These are phyloP conservation scores for Pyrenophora graminea DNA, from an alignment of 2,329 filamentous ascomycete genomes.

Conservation along the genomic window DNA sequence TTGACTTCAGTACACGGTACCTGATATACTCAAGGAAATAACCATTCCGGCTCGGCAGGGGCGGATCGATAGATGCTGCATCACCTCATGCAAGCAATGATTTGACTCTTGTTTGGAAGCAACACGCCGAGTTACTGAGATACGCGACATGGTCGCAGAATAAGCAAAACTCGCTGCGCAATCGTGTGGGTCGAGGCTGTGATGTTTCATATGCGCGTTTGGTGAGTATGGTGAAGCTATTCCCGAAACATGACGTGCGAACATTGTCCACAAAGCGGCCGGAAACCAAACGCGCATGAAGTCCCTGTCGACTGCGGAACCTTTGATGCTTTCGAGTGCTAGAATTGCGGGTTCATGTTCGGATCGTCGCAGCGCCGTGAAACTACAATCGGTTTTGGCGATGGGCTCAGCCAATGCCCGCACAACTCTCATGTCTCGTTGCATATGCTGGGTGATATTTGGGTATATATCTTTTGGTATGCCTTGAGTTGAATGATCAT, in stretches of 20 bases:
- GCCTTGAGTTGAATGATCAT: constrained; percentile 8
- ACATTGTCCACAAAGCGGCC: constrained; percentile 12
- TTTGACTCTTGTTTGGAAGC: background rate
- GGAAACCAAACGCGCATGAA: constrained; percentile 18
- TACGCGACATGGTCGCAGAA: background rate
- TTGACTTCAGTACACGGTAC: too few relatives aligned
- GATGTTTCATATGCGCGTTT: constrained; percentile 36
- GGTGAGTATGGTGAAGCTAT: constrained; percentile 29
- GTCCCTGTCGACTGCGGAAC: constrained; percentile 17
- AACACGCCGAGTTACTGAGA: background rate
- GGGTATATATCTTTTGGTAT: constrained; percentile 1
- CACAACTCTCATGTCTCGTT: constrained; percentile 11
- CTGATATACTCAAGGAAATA: too few relatives aligned
- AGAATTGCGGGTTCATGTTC: constrained; percentile 1
- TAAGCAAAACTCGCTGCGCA: background rate
- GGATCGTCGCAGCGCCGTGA: constrained; percentile 24
- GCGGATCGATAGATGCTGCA: background rate
- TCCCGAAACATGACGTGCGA: constrained; percentile 26
- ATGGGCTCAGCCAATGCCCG: constrained; percentile 28
- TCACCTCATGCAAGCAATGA: background rate
- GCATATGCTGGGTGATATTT: background rate
- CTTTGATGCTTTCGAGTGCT: constrained; percentile 5
- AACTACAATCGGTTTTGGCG: constrained; percentile 27
- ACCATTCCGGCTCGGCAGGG: too few relatives aligned
- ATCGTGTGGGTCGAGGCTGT: constrained; percentile 8